Base-by-base conservation (phyloP, 1,284 basidiomycete genomes). In the Polyporus tsugae region DNA sequence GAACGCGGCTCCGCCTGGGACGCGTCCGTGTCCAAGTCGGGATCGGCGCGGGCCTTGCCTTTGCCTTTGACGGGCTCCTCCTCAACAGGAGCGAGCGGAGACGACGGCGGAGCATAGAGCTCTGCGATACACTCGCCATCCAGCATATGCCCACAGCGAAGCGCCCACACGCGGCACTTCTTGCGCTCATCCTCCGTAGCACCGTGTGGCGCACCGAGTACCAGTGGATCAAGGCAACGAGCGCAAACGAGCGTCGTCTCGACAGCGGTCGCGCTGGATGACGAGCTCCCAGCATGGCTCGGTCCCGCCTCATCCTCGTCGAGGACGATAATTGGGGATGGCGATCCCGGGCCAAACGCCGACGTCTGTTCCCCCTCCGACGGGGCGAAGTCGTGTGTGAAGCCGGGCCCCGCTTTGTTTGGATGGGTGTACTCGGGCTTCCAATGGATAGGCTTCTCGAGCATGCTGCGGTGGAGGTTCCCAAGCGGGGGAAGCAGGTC, bases 71-170 rank as follows among this genome's bases (percentile, higher is more conserved):
- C 36, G 15, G 11, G 17, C 22, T 59, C 29, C 33, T 70, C 66
- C 15, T 60, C 65, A 15, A 36, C 41, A 15, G 62, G 17, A 10
- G 39, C 9, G 25, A 65, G n/a, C 11, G 46, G 49, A 4, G 2
- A 29, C 29, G 29, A 29, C 2, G 66, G 58, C 1, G 91, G 90
- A 33, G 80, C 78, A 75, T 87, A 87, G 57, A 93, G 69, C 70
- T 83, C 81, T 66, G 85, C 84, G 5, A 91, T 78, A 72, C 92
- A 94, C 75, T 90, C 91, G 57, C 91, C 92, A 72, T 94, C 92
- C 2, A 94, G 83, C 73, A 94, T 79, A 75, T 94, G 92, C 0
- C 92, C 92, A 67, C 92, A 94, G 46, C 90, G 82, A 65, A 94
- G 78, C 2, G 85, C 87, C 91, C 91, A 93, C 4, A 93, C 79